Evolutionary conservation across 23 red algal genomes (phyloP).

Genomic region (Gracilaria domingensis): DNA sequence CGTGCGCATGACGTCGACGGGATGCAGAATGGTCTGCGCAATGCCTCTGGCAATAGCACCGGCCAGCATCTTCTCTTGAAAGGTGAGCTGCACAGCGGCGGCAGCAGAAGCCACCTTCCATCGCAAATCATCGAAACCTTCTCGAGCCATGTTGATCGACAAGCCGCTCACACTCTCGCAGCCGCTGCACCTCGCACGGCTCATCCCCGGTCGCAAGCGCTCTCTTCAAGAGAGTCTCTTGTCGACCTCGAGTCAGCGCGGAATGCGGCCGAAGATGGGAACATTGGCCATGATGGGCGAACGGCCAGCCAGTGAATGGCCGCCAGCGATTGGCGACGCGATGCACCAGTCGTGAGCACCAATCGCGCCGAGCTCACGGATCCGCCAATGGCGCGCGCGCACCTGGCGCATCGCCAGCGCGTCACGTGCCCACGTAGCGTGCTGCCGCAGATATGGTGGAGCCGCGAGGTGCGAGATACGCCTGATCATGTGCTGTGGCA

Average conservation of each 20-base stretch:
- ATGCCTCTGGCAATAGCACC: conserved; percentile 92
- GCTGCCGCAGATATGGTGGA: neutral
- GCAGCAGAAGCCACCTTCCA: conserved; percentile 19
- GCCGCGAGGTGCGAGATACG: conserved; percentile 37
- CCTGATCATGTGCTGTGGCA: neutral
- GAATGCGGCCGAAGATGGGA: too few species aligned
- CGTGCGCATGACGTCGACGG: conserved; percentile 94
- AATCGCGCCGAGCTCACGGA: conserved; percentile 7
- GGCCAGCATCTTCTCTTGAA: conserved; percentile 83
- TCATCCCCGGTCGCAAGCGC: too few species aligned
- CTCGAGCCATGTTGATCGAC: neutral
- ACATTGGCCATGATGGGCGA: too few species aligned
- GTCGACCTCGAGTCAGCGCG: too few species aligned
- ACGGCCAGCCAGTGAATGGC: too few species aligned
- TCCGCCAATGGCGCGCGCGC: conserved; percentile 12
- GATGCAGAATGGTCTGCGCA: conserved; percentile 96
- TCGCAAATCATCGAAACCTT: neutral
- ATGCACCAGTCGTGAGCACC: too few species aligned
- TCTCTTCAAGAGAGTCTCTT: too few species aligned
- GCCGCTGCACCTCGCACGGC: neutral
- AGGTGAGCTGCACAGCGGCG: conserved; percentile 65
- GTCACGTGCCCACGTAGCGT: neutral
- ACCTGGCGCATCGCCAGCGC: conserved; percentile 3
- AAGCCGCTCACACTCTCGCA: neutral
- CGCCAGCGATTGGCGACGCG: too few species aligned